Percentiles rank a stretch among this genome's conserved stretches.
These are phyloP conservation scores for Medicago ruthenica DNA, from an alignment of 306 rosid species.

Conservation along the genomic window DNA sequence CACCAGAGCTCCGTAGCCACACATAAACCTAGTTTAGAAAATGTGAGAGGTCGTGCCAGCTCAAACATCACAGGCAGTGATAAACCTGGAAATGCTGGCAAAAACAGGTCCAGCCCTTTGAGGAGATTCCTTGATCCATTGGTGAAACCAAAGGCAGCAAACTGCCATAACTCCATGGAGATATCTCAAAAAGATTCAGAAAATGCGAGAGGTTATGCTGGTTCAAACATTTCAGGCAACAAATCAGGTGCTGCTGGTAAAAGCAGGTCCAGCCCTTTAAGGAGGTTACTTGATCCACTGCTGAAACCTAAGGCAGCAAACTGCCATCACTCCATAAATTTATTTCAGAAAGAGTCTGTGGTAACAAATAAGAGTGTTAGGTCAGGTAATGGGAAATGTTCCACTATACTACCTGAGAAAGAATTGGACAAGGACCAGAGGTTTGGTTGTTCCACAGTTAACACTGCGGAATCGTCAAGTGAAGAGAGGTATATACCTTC, in stretches of 20 bases:
- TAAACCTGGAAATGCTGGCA: slow-evolving; percentile 54
- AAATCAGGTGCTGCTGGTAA: slow-evolving; percentile 56
- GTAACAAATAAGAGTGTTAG: slow-evolving; percentile 53
- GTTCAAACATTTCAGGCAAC: slow-evolving; percentile 52
- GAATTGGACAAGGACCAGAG: slow-evolving; percentile 53
- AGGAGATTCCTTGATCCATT: slow-evolving; percentile 85
- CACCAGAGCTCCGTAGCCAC: slow-evolving; percentile 50
- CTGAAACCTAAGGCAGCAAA: slow-evolving; percentile 72
- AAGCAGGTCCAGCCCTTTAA: slow-evolving; percentile 86
- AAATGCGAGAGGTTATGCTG: slow-evolving; percentile 48
- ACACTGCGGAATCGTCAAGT: slow-evolving; percentile 51
- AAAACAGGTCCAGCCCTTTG: slow-evolving; percentile 85
- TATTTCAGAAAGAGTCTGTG: slow-evolving; percentile 50
- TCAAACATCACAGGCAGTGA: slow-evolving; percentile 58
- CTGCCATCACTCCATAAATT: slow-evolving; percentile 52
- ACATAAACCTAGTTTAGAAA: slow-evolving; percentile 53
- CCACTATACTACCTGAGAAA: slow-evolving; percentile 53
- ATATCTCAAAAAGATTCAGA: slow-evolving; percentile 53
- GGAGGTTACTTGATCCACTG: slow-evolving; percentile 87
- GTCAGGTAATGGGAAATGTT: slow-evolving; percentile 46
- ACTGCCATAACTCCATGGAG: slow-evolving; percentile 51
- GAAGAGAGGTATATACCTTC: slow-evolving; percentile 59
- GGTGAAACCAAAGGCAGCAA: slow-evolving; percentile 68
- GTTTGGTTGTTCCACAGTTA: slow-evolving; percentile 57
- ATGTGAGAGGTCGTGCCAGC: slow-evolving; percentile 47